Base-by-base conservation (phyloP, 305 asterid genomes). In the Vinca major region DNA sequence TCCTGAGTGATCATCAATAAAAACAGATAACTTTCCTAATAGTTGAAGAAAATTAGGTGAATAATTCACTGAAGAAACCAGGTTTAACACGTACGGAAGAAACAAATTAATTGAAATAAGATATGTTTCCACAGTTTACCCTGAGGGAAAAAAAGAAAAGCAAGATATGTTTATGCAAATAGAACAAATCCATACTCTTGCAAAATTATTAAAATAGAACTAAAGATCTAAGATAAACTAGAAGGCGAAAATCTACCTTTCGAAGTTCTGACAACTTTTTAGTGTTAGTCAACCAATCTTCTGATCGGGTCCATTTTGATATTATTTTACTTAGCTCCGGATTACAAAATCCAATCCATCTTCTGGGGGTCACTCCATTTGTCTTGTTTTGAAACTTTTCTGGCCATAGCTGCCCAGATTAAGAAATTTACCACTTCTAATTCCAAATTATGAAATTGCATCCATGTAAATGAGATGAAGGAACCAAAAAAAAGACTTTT, bases 331-430 rank as follows among this genome's bases (percentile, higher is more conserved):
- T 79, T 56, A 86, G 80, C 73, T 78, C 87, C 0, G 82, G 87
- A 58, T 86, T 84, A 50, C 87, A 86, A 60, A 86, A 84, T 37
- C 75, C 65, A 41, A 84, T 47, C 91, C 91, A 86, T 82, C 91
- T 79, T 77, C 91, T 74, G 7, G 91, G 91, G 6, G 91, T 86
- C 56, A 86, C 91, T 21, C 91, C 89, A 39, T 86, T 86, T 12
- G 91, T 86, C 62, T 86, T 84, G 49, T 86, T 86, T 75, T 86
- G 91, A 69, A 86, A 84, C 64, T 86, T 86, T 74, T 86, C 81
- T 14, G 89, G 89, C 89, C 91, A 86, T 58, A 86, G 72, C 91
- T 86, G 74, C 69, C 69, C 56, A 62, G 43, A 63, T 33, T 19
- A 26, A 41, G 36, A 20, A 39, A 41, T 47, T 53, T 14, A 68